These are phyloP conservation scores for Salix koriyanagi DNA, from an alignment of 345 rosid genomes.

Conservation along the genomic window DNA sequence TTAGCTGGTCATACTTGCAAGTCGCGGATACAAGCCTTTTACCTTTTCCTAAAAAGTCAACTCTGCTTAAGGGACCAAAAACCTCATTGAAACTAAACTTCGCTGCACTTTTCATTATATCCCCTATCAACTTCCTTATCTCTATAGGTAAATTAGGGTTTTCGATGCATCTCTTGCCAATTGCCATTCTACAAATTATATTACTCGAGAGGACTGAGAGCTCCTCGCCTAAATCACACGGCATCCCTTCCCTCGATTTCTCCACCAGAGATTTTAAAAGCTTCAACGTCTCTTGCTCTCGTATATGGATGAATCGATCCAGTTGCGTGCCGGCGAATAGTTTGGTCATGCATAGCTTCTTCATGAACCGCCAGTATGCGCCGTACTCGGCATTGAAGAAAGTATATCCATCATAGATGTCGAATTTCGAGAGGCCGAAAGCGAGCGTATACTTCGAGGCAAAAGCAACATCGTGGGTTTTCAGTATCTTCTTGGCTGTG, in stretches of 20 bases:
- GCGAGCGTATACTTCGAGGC: constrained; percentile 46
- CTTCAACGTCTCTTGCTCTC: constrained; percentile 46
- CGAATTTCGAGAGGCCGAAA: constrained; percentile 46
- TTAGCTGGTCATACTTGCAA: constrained; percentile 39
- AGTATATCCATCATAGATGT: constrained; percentile 48
- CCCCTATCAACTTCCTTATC: constrained; percentile 32
- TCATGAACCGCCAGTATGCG: constrained; percentile 69
- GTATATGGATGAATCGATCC: constrained; percentile 41
- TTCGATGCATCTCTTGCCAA: constrained; percentile 59
- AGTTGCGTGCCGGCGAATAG: constrained; percentile 55
- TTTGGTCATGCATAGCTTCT: constrained; percentile 55
- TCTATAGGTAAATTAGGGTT: constrained; percentile 39
- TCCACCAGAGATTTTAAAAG: constrained; percentile 33
- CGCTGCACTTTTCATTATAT: constrained; percentile 47
- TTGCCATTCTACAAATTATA: constrained; percentile 56
- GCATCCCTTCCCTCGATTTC: constrained; percentile 26
- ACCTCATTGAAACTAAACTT: constrained; percentile 56
- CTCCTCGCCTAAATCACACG: constrained; percentile 48
- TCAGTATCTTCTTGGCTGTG: constrained; percentile 43
- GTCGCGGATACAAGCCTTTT: constrained; percentile 40
- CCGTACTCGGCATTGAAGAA: constrained; percentile 58
- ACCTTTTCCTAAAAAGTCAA: constrained; percentile 61
- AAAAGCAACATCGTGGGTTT: constrained; percentile 47
- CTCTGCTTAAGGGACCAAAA: constrained; percentile 53
- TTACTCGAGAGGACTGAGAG: constrained; percentile 47